Conservation (phyloP, 257 asterid genomes). For the Pogostemon cablin region DNA sequence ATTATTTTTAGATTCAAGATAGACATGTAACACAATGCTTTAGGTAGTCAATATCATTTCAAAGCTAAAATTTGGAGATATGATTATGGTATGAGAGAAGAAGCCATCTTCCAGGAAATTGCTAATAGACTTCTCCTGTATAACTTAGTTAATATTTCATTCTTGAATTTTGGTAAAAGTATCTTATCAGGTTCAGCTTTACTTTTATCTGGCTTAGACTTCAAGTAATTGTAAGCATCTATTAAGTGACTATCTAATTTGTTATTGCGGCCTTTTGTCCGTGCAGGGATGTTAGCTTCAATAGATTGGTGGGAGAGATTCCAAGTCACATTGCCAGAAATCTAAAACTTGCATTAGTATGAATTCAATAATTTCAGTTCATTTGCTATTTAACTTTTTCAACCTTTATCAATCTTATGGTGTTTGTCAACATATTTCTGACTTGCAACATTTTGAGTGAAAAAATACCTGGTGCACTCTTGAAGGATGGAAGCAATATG, state of each 20-base stretch:
- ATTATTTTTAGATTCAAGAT: no score
- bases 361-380: constrained; percentile 27
- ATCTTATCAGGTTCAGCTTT: no score
- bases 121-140: no score
- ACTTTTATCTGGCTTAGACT: no score
- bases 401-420: background rate
- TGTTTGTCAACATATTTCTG: constrained; percentile 49
- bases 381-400: constrained; percentile 11
- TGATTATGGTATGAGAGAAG: no score
- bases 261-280: constrained; percentile 25
- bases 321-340: constrained; percentile 58
- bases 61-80: no score
- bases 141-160: no score
- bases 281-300: constrained; percentile 85
- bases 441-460: constrained; percentile 70
- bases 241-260: constrained; percentile 10
- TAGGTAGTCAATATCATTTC: no score
- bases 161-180: no score
- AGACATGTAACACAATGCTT: no score
- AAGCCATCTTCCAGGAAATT: no score
- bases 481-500: constrained; percentile 70
- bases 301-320: constrained; percentile 61
- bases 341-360: constrained; percentile 67
- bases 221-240: background rate
- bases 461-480: constrained; percentile 60